phyloP scores from a whole-genome alignment of 2,329 filamentous ascomycete species.

The Aspergillus tubingensis region DNA sequence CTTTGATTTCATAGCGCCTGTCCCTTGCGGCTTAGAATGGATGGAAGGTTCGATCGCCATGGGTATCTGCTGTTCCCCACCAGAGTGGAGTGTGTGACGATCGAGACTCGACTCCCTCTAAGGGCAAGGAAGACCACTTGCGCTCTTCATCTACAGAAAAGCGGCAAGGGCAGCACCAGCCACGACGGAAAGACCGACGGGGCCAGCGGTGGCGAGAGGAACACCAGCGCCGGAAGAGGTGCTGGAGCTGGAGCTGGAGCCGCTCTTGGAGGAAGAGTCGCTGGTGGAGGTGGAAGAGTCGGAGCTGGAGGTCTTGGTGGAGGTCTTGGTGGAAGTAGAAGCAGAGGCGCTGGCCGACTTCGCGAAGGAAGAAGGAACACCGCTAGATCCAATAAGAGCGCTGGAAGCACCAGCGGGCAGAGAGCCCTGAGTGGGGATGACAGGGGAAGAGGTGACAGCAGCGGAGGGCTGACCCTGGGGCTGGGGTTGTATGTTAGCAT shows the following conservation, averaged over 20 bases:
- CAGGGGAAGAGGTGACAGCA: slow-evolving; percentile 37
- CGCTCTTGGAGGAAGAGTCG: slow-evolving; percentile 6
- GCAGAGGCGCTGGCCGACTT: slow-evolving; percentile 21
- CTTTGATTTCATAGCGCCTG: slow-evolving; percentile 14
- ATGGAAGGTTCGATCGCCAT: not conserved
- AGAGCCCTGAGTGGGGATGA: slow-evolving; percentile 29
- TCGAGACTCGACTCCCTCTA: not conserved
- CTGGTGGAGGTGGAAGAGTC: slow-evolving; percentile 24
- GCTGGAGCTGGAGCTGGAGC: slow-evolving; percentile 20
- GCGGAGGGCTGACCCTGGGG: slow-evolving; percentile 22
- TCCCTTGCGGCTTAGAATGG: not conserved
- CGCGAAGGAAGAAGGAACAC: slow-evolving; percentile 27
- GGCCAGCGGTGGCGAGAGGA: slow-evolving; percentile 40
- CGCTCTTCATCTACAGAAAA: slow-evolving; percentile 39
- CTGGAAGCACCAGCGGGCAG: slow-evolving; percentile 7
- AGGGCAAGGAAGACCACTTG: not conserved
- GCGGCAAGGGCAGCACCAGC: slow-evolving; percentile 47
- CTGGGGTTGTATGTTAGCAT: slow-evolving; percentile 2
- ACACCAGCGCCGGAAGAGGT: slow-evolving; percentile 34
- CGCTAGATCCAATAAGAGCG: slow-evolving; percentile 27
- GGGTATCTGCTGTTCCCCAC: not conserved
- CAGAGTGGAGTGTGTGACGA: not conserved
- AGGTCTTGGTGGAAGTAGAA: slow-evolving; percentile 25
- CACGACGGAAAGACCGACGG: slow-evolving; percentile 40
- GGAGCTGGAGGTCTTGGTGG: slow-evolving; percentile 22